These are phyloP conservation scores for Trebouxia sp. DNA, from an alignment of 139 green algal genomes.

Conservation along the genomic window DNA sequence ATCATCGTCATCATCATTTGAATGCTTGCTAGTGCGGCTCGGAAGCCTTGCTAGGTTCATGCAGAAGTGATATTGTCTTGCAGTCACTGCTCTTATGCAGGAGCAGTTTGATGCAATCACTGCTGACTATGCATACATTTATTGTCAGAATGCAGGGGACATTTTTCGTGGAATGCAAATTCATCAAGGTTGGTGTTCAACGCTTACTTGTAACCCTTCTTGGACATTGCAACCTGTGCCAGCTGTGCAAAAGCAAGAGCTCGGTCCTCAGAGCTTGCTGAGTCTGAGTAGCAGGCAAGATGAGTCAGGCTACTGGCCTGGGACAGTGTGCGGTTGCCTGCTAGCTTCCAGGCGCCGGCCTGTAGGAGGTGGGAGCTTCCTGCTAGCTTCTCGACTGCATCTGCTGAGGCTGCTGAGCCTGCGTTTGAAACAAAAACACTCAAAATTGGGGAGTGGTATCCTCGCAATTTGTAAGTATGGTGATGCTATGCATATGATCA, in stretches of 20 bases:
- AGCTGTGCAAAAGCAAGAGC: conserved; percentile 50
- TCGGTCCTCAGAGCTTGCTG: conserved; percentile 31
- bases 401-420: conserved; percentile 29
- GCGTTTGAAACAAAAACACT: too few species aligned
- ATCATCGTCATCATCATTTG: too few species aligned
- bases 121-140: too few species aligned
- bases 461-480: too few species aligned
- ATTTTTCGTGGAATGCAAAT: not conserved
- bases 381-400: conserved; percentile 38
- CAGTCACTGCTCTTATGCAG: too few species aligned
- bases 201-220: conserved; percentile 36
- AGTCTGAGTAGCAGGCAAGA: conserved; percentile 38
- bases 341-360: conserved; percentile 33
- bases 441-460: too few species aligned
- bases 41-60: too few species aligned
- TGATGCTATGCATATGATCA: too few species aligned
- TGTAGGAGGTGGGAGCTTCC: conserved; percentile 51
- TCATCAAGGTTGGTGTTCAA: not conserved
- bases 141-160: too few species aligned
- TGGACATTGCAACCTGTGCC: conserved; percentile 33
- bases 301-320: conserved; percentile 36
- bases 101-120: too few species aligned
- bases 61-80: too few species aligned
- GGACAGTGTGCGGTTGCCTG: conserved; percentile 36
- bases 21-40: too few species aligned